Conservation (phyloP, 441 rosid genomes). For the Syzygium syzygioides region DNA sequence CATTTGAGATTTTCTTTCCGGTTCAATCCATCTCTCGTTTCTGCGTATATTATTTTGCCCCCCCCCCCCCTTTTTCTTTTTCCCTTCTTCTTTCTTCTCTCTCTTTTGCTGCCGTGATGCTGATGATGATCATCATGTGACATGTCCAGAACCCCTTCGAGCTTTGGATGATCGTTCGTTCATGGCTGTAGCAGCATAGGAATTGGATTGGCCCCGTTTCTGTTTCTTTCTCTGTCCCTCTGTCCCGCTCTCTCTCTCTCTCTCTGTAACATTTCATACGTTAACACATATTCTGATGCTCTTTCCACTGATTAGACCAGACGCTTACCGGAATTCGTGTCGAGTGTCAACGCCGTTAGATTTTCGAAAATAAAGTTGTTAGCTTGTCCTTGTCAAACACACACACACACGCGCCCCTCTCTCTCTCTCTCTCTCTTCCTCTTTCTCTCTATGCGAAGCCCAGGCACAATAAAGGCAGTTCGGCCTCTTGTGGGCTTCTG, state of each 20-base stretch:
- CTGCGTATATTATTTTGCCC: background rate
- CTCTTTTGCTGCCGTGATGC: background rate
- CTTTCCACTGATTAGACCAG: slow-evolving; percentile 23
- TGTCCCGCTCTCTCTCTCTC: background rate
- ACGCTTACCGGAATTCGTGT: slow-evolving; percentile 19
- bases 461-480: background rate
- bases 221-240: background rate
- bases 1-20: background rate
- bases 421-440: background rate
- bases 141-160: background rate
- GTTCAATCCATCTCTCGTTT: background rate
- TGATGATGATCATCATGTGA: slow-evolving; percentile 14
- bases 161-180: background rate
- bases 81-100: too few relatives aligned
- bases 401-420: background rate
- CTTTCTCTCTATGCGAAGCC: background rate
- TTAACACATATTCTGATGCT: slow-evolving; percentile 9
- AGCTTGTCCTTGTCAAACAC: slow-evolving; percentile 25
- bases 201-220: background rate
- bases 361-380: slow-evolving; percentile 13
- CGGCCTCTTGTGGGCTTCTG: background rate
- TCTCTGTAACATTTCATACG: background rate
- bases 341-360: slow-evolving; percentile 40
- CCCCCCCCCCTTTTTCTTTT: too few relatives aligned
- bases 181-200: background rate